Evolutionary conservation across 139 green algal genomes (phyloP).

Genomic region (Closterium sp.): DNA sequence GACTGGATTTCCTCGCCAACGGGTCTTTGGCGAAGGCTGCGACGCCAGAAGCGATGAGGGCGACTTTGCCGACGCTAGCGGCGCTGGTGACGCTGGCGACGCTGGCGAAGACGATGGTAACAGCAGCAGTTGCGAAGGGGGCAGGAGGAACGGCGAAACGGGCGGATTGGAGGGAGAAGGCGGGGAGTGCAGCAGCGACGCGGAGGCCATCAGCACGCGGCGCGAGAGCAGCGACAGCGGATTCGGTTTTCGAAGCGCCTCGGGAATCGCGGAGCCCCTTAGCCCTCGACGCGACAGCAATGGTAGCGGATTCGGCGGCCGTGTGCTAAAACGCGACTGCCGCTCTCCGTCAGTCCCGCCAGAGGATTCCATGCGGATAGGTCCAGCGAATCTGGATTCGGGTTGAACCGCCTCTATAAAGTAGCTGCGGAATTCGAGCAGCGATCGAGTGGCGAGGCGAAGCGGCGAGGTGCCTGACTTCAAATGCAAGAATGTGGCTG

Average conservation of each 20-base stretch:
- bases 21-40: not conserved
- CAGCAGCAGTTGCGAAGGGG: not conserved
- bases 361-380: not conserved
- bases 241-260: not conserved
- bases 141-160: not conserved
- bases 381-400: not conserved
- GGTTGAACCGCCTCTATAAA: too few species aligned
- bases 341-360: not conserved
- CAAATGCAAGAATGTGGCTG: too few species aligned
- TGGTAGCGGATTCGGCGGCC: not conserved
- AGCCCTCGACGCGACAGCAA: not conserved
- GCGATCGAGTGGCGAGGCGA: too few species aligned
- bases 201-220: not conserved
- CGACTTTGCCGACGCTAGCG: too few species aligned
- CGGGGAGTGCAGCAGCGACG: not conserved
- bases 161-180: not conserved
- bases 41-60: not conserved
- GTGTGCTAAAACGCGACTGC: too few species aligned
- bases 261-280: not conserved
- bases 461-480: too few species aligned
- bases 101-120: not conserved
- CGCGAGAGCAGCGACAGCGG: not conserved
- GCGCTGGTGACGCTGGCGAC: not conserved
- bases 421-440: too few species aligned
- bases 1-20: not conserved